Conservation (phyloP, 352 stramenopile genomes). For the Globisporangium takayamanum region DNA sequence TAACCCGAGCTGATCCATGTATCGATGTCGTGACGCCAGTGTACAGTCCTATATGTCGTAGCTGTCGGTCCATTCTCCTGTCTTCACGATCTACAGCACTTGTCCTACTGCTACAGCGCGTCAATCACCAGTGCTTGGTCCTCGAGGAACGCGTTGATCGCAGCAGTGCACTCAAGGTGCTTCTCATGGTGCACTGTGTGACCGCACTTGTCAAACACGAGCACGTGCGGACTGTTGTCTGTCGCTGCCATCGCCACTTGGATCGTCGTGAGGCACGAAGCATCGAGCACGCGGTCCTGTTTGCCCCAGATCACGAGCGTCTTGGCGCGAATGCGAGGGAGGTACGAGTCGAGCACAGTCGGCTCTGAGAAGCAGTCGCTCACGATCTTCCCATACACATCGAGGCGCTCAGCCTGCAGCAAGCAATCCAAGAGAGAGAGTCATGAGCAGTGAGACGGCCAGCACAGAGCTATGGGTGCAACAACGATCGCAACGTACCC, state of each 20-base stretch:
- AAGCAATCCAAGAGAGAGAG: background rate
- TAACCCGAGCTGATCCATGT: no score
- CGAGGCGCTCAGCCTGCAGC: constrained; percentile 30
- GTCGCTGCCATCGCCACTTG: constrained; percentile 28
- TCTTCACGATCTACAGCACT: no score
- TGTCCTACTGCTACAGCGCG: background rate
- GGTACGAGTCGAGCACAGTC: constrained; percentile 47
- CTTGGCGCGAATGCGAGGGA: constrained; percentile 43
- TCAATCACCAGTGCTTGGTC: constrained; percentile 8
- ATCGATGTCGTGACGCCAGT: no score
- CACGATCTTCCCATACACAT: constrained; percentile 54
- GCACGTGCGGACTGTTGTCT: constrained; percentile 25
- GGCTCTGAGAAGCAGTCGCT: constrained; percentile 39
- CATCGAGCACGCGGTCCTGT: constrained; percentile 56
- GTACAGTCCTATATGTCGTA: background rate
- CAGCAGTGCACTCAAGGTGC: constrained; percentile 37
- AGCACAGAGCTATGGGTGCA: no score
- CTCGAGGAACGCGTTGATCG: constrained; percentile 56
- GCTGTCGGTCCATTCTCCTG: background rate
- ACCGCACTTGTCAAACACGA: constrained; percentile 56
- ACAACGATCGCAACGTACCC: constrained; percentile 14
- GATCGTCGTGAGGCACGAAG: constrained; percentile 55
- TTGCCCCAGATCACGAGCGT: constrained; percentile 69
- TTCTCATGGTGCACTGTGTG: constrained; percentile 70
- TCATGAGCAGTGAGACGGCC: background rate